phyloP scores from a whole-genome alignment of 2,329 filamentous ascomycete genomes.

The Daldinia sp. region DNA sequence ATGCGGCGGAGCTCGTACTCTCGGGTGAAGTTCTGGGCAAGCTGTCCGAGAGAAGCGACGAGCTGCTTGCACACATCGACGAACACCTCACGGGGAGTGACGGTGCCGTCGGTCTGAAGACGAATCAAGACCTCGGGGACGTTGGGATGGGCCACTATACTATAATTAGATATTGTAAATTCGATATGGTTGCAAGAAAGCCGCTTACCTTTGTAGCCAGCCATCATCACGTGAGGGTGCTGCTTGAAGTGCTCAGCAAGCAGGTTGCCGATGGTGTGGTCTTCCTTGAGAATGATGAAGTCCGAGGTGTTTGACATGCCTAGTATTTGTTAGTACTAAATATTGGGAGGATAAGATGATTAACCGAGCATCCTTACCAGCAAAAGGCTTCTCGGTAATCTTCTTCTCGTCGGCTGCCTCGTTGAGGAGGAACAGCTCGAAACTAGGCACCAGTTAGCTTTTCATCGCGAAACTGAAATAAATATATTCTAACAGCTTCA shows the following conservation, averaged over 20 bases:
- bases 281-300: slow-evolving; percentile 96
- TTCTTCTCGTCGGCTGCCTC: slow-evolving; percentile 86
- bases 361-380: slow-evolving; percentile 70
- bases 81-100: slow-evolving; percentile 91
- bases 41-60: slow-evolving; percentile 81
- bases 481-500: slow-evolving; percentile 21
- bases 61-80: slow-evolving; percentile 84
- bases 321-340: slow-evolving; percentile 53
- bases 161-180: slow-evolving; percentile 46
- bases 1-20: slow-evolving; percentile 92
- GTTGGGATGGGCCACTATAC: slow-evolving; percentile 68
- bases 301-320: slow-evolving; percentile 95
- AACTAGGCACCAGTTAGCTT: slow-evolving; percentile 65
- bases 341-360: not conserved
- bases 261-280: slow-evolving; percentile 94
- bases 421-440: slow-evolving; percentile 89
- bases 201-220: slow-evolving; percentile 84
- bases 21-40: slow-evolving; percentile 90
- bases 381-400: slow-evolving; percentile 88
- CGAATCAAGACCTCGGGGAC: slow-evolving; percentile 76
- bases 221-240: slow-evolving; percentile 86
- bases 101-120: slow-evolving; percentile 89
- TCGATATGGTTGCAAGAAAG: slow-evolving; percentile 52
- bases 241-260: slow-evolving; percentile 87
- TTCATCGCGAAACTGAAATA: slow-evolving; percentile 23